Percentiles rank a stretch among this genome's conserved stretches.
Evolutionary conservation across 2,329 filamentous ascomycete genomes (phyloP).

Genomic region (Aspergillus brasiliensis): DNA sequence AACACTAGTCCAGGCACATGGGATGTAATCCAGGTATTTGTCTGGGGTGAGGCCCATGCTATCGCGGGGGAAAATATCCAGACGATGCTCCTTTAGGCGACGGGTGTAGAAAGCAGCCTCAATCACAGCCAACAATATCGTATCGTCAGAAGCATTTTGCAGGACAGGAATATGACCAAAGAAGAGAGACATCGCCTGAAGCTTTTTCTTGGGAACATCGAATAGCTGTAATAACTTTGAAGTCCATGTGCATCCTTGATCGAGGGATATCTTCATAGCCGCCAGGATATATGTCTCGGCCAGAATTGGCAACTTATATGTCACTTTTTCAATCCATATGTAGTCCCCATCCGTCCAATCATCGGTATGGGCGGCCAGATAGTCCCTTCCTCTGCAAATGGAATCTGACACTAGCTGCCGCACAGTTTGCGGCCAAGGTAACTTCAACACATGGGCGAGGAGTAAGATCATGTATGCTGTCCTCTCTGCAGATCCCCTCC

Average conservation of each 20-base stretch:
- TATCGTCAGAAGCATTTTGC: not conserved
- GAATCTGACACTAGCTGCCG: not conserved
- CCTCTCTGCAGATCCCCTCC: constrained; percentile 21
- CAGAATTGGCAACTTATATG: constrained; percentile 22
- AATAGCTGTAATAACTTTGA: not conserved
- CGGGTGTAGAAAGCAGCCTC: constrained; percentile 14
- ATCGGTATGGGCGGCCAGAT: not conserved
- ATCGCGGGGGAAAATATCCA: constrained; percentile 19
- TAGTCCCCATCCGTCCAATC: constrained; percentile 11
- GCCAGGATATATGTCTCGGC: constrained; percentile 32
- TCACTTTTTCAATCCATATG: constrained; percentile 28
- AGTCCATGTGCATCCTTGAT: constrained; percentile 12
- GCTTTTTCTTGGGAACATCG: not conserved
- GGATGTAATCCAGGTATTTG: constrained; percentile 30
- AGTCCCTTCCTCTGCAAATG: not conserved
- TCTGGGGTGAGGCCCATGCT: constrained; percentile 16
- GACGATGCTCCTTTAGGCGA: not conserved
- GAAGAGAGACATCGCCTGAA: not conserved
- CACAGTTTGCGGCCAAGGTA: not conserved
- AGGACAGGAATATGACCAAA: constrained; percentile 2
- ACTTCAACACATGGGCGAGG: constrained; percentile 11
- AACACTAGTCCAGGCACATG: constrained; percentile 26
- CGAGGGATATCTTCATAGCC: constrained; percentile 20
- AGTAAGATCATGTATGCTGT: constrained; percentile 23
- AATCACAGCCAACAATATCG: not conserved